Conservation (phyloP, 2,329 filamentous ascomycete species). For the Ceratocystis cacaofunesta region DNA sequence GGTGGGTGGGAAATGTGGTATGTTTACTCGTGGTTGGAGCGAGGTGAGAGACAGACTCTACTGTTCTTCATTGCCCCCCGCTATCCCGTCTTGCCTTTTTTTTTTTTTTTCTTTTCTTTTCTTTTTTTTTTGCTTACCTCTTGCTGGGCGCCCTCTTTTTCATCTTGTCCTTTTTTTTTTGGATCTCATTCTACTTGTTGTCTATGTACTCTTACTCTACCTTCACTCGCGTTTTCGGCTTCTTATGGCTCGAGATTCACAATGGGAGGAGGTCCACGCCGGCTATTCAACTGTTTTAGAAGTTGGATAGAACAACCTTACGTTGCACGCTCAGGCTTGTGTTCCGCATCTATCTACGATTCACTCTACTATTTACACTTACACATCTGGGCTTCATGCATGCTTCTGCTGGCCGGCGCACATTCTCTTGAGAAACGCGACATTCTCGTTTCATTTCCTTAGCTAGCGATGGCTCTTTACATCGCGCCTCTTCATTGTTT, state of each 20-base stretch:
- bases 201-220: not conserved
- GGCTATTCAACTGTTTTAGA: not conserved
- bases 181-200: not conserved
- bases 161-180: not conserved
- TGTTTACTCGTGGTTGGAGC: constrained; percentile 9
- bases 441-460: constrained; percentile 3
- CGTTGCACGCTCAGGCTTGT: not conserved
- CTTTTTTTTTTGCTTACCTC: not conserved
- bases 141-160: not conserved
- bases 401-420: not conserved
- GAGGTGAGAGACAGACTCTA: constrained; percentile 15
- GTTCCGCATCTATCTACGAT: not conserved
- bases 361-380: not conserved
- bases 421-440: not conserved
- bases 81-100: constrained; percentile 16
- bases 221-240: not conserved
- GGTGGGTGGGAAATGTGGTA: constrained; percentile 3
- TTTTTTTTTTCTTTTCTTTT: constrained; percentile 9
- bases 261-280: not conserved
- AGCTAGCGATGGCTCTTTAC: not conserved
- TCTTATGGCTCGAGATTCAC: not conserved
- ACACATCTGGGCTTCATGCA: not conserved
- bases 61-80: constrained; percentile 21
- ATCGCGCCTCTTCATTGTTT: not conserved
- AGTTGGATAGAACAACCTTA: not conserved